Evolutionary conservation across 2,329 filamentous ascomycete species (phyloP).

Genomic region (Aspergillus candidus): DNA sequence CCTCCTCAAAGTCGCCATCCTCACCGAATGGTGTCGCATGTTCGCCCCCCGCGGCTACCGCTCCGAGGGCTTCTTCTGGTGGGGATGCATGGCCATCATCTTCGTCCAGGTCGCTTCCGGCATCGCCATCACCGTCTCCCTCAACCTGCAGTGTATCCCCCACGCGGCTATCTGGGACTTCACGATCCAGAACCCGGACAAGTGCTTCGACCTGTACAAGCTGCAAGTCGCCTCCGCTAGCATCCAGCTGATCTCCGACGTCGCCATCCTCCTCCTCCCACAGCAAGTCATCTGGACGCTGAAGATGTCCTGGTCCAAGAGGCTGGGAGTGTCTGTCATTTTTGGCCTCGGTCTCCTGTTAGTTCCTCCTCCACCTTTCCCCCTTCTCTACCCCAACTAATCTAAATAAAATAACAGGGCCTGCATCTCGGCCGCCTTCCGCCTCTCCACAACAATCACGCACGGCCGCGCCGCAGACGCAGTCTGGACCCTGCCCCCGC

Average conservation of each 20-base stretch:
- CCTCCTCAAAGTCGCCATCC: slow-evolving; percentile 38
- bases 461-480: slow-evolving; percentile 11
- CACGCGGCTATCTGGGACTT: slow-evolving; percentile 32
- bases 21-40: slow-evolving; percentile 41
- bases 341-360: slow-evolving; percentile 31
- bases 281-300: slow-evolving; percentile 33
- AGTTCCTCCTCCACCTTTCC: slow-evolving; percentile 5
- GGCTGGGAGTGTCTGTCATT: slow-evolving; percentile 26
- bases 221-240: slow-evolving; percentile 26
- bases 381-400: too few species aligned
- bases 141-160: slow-evolving; percentile 33
- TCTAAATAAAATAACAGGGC: slow-evolving; percentile 24
- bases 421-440: slow-evolving; percentile 37
- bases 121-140: slow-evolving; percentile 23
- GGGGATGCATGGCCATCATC: slow-evolving; percentile 27
- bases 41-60: slow-evolving; percentile 25
- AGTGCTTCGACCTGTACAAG: slow-evolving; percentile 25
- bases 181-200: slow-evolving; percentile 17
- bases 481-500: slow-evolving; percentile 35
- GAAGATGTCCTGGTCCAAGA: slow-evolving; percentile 26
- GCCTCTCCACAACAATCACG: slow-evolving; percentile 22
- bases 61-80: slow-evolving; percentile 30
- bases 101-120: slow-evolving; percentile 27
- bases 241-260: slow-evolving; percentile 30
- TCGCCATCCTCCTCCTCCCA: slow-evolving; percentile 30